These are phyloP conservation scores for Vitis hybrid DNA, from an alignment of 177 flowering plant genomes.

Conservation along the genomic window DNA sequence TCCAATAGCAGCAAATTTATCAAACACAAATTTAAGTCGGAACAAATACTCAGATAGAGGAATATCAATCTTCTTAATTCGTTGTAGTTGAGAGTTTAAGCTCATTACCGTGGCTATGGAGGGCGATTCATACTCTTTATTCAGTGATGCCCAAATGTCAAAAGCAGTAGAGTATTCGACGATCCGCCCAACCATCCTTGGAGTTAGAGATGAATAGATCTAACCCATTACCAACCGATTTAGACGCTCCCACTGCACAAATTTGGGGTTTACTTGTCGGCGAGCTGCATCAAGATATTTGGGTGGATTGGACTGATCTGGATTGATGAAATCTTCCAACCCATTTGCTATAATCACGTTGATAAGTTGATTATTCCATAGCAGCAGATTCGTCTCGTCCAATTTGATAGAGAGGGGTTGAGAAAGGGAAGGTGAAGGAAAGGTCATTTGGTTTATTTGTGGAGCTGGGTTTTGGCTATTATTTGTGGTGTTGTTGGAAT, in stretches of 20 bases:
- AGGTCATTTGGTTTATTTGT: too few relatives aligned
- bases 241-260: background rate
- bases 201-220: background rate
- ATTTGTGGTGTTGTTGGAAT: too few relatives aligned
- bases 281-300: background rate
- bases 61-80: background rate
- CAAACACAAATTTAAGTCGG: too few relatives aligned
- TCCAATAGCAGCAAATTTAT: background rate
- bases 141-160: background rate
- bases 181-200: background rate
- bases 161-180: background rate
- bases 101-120: background rate
- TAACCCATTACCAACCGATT: background rate
- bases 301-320: accelerated
- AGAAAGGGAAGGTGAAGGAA: too few relatives aligned
- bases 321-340: background rate
- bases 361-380: background rate
- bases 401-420: too few relatives aligned
- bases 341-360: background rate
- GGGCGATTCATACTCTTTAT: background rate
- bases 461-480: too few relatives aligned
- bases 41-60: background rate
- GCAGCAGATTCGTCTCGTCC: background rate
- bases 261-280: background rate
- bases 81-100: background rate